Conservation (phyloP, 2,329 filamentous ascomycete species). For the Curvularia sp. region DNA sequence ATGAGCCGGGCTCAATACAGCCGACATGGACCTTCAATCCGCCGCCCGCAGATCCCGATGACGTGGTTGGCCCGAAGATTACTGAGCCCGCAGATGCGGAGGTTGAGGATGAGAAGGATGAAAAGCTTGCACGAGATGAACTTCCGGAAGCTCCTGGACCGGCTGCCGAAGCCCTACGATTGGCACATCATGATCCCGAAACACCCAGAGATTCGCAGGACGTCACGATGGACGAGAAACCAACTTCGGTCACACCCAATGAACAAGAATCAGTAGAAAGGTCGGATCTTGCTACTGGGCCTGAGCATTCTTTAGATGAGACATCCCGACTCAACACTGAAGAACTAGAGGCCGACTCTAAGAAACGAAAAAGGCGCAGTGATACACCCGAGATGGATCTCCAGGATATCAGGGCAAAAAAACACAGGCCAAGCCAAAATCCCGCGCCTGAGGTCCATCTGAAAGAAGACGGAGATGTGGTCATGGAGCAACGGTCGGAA, state of each 20-base stretch:
- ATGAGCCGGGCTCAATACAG: constrained; percentile 30
- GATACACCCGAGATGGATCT: constrained; percentile 45
- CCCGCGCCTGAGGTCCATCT: constrained; percentile 39
- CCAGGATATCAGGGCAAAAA: constrained; percentile 54
- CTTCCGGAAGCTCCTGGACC: constrained; percentile 33
- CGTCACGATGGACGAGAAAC: constrained; percentile 13
- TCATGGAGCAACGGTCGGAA: constrained; percentile 39
- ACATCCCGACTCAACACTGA: constrained; percentile 47
- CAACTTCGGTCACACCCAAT: constrained; percentile 31
- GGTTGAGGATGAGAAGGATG: constrained; percentile 12
- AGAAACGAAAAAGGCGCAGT: constrained; percentile 54
- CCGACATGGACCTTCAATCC: constrained; percentile 23
- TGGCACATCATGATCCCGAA: constrained; percentile 18
- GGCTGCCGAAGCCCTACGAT: constrained; percentile 32
- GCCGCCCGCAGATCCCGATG: constrained; percentile 28
- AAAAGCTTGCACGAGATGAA: constrained; percentile 15
- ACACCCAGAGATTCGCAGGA: constrained; percentile 10
- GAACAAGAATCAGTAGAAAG: constrained; percentile 47
- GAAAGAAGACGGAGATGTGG: constrained; percentile 42
- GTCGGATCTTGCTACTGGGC: constrained; percentile 35
- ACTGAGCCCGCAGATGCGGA: constrained; percentile 29
- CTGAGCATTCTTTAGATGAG: constrained; percentile 40
- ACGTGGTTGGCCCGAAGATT: constrained; percentile 28
- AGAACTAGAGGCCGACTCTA: constrained; percentile 49
- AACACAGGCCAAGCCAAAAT: constrained; percentile 51